Evolutionary conservation across 1,284 basidiomycete species (phyloP).

Genomic region (Porogramme epimiltina): DNA sequence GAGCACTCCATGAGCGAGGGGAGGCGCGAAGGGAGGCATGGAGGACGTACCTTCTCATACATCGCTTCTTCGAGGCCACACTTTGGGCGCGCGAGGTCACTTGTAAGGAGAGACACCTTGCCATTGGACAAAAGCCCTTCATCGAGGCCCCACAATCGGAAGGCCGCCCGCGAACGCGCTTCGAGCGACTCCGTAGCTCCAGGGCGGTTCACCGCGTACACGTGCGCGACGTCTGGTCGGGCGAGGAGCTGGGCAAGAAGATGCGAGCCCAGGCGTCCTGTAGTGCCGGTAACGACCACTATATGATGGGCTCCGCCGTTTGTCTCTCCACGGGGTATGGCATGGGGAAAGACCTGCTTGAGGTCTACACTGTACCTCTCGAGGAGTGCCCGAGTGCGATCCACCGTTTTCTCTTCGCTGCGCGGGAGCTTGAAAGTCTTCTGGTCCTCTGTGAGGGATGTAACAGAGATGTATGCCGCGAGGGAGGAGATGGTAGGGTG

Average conservation of each 20-base stretch:
- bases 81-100: constrained; percentile 12
- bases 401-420: constrained; percentile 7
- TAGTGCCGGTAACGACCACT: constrained; percentile 40
- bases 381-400: constrained; percentile 18
- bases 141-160: constrained; percentile 26
- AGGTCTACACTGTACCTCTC: constrained; percentile 30
- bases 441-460: background rate
- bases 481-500: constrained; percentile 31
- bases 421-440: background rate
- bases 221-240: constrained; percentile 20
- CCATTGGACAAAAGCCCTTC: constrained; percentile 1
- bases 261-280: constrained; percentile 36
- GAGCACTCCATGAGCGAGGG: background rate
- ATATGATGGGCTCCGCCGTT: constrained; percentile 12
- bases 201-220: constrained; percentile 38
- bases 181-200: constrained; percentile 11
- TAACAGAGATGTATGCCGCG: constrained; percentile 15
- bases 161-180: constrained; percentile 30
- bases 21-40: background rate
- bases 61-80: constrained; percentile 14
- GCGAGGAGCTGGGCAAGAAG: constrained; percentile 31
- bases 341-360: constrained; percentile 1
- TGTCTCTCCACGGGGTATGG: background rate
- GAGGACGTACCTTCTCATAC: constrained; percentile 15
- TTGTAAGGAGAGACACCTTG: constrained; percentile 17